Evolutionary conservation across 2,329 filamentous ascomycete species (phyloP).

Genomic region (Botrytis paeoniae): DNA sequence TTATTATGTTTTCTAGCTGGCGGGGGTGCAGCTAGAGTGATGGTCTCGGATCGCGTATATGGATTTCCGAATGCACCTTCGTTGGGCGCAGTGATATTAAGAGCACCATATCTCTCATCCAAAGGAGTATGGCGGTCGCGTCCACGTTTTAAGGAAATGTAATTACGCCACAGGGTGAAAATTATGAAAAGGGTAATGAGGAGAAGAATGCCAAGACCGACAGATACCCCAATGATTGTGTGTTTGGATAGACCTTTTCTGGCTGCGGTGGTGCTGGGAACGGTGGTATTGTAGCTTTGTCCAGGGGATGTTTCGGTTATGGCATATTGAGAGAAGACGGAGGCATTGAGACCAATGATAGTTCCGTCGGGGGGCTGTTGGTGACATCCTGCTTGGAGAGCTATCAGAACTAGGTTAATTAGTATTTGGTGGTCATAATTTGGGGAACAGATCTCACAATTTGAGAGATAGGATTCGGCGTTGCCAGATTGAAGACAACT

Average conservation of each 20-base stretch:
- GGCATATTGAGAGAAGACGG: slow-evolving; percentile 30
- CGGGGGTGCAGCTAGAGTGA: slow-evolving; percentile 3
- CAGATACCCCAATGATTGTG: slow-evolving; percentile 32
- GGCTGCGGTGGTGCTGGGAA: slow-evolving; percentile 13
- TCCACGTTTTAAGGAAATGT: background rate
- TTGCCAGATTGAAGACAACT: slow-evolving; percentile 22
- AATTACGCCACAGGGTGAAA: background rate
- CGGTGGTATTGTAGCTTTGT: slow-evolving; percentile 16
- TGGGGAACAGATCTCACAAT: slow-evolving; percentile 23
- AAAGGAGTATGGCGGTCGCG: background rate
- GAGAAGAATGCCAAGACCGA: slow-evolving; percentile 25
- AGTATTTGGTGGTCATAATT: background rate
- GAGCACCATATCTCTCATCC: slow-evolving; percentile 10
- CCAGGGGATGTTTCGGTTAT: slow-evolving; percentile 30
- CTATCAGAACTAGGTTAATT: background rate
- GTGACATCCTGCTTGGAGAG: slow-evolving; percentile 30
- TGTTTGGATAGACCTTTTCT: slow-evolving; percentile 25
- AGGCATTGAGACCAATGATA: slow-evolving; percentile 30
- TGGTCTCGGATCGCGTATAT: background rate
- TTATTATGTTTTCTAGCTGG: background rate
- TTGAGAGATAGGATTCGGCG: slow-evolving; percentile 25
- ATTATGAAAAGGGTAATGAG: slow-evolving; percentile 18
- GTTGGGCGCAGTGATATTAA: slow-evolving; percentile 17
- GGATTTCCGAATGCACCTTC: slow-evolving; percentile 9
- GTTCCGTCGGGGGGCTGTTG: slow-evolving; percentile 29